A percentile compares a stretch with the other conserved stretches of the same genome.
Conservation (phyloP, 495 filamentous ascomycete genomes). For the Niebla homalea region DNA sequence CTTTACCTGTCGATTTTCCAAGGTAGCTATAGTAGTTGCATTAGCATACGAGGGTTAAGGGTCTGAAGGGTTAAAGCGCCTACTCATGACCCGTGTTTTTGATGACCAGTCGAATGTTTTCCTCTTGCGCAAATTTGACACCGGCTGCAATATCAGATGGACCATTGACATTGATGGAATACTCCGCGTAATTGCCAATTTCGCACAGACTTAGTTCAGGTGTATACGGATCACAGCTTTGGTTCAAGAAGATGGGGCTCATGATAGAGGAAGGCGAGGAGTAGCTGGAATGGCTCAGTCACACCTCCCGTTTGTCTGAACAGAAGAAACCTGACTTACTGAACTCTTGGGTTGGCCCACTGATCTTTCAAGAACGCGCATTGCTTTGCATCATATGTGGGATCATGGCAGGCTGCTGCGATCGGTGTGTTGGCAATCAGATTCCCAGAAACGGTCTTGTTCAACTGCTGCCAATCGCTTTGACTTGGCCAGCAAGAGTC, state of each 20-base stretch:
- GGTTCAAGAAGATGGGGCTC: slow-evolving; percentile 29
- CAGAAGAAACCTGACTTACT: slow-evolving; percentile 17
- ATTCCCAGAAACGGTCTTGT: slow-evolving; percentile 28
- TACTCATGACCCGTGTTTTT: slow-evolving; percentile 61
- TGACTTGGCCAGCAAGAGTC: slow-evolving; percentile 35
- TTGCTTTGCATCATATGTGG: slow-evolving; percentile 20
- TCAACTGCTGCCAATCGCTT: slow-evolving; percentile 29
- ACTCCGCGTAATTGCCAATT: slow-evolving; percentile 44
- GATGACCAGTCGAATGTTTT: slow-evolving; percentile 43
- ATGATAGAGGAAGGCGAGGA: slow-evolving; percentile 27
- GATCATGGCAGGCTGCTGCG: slow-evolving; percentile 32
- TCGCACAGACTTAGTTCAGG: slow-evolving; percentile 36
- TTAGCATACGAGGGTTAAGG: neutral
- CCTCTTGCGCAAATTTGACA: slow-evolving; percentile 49
- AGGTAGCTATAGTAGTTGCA: slow-evolving; percentile 23
- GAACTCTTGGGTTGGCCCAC: slow-evolving; percentile 22
- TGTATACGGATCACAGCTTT: slow-evolving; percentile 43
- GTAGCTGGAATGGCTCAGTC: too few species aligned
- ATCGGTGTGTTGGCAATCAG: slow-evolving; percentile 34
- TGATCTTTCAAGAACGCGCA: slow-evolving; percentile 20
- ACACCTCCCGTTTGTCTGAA: slow-evolving; percentile 17
- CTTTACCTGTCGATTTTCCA: slow-evolving; percentile 44
- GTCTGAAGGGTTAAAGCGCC: neutral
- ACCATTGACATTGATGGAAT: slow-evolving; percentile 44
- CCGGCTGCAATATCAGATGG: slow-evolving; percentile 43